Conservation (phyloP, 164 flowering plant genomes). For the Taxillus chinensis region DNA sequence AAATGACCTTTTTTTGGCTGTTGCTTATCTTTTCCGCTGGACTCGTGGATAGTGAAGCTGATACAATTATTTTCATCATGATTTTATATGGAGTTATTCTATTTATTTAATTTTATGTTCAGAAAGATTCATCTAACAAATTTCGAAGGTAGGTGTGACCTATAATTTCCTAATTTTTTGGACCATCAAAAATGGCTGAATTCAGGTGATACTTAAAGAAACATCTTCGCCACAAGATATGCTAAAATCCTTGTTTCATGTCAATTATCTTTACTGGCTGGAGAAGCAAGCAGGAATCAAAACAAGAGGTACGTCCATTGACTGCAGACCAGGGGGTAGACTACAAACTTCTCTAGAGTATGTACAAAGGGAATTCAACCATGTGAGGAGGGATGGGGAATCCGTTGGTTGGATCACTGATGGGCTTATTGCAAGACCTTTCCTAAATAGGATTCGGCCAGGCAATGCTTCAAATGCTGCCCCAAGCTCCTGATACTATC, state of each 20-base stretch:
- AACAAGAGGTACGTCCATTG: slow-evolving; percentile 29
- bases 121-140: too few species aligned
- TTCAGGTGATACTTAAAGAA: slow-evolving; percentile 84
- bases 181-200: slow-evolving; percentile 1
- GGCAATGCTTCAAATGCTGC: slow-evolving; percentile 6
- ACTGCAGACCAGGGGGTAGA: slow-evolving; percentile 74
- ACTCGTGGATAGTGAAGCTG: too few species aligned
- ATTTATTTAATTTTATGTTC: too few species aligned
- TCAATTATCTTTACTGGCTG: slow-evolving; percentile 84
- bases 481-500: too few species aligned
- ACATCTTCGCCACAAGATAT: slow-evolving; percentile 60
- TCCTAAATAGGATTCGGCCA: slow-evolving; percentile 50
- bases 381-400: slow-evolving; percentile 57
- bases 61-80: too few species aligned
- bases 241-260: slow-evolving; percentile 87
- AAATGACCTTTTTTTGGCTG: too few species aligned
- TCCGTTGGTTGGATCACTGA: slow-evolving; percentile 71
- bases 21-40: too few species aligned
- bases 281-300: slow-evolving; percentile 78
- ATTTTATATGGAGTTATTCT: too few species aligned
- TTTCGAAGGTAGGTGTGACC: too few species aligned
- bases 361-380: slow-evolving; percentile 72
- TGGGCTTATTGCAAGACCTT: slow-evolving; percentile 87
- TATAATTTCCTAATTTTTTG: too few species aligned
- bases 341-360: slow-evolving; percentile 77